phyloP scores from a whole-genome alignment of 352 stramenopile species.

The Blastocystis sp. region DNA sequence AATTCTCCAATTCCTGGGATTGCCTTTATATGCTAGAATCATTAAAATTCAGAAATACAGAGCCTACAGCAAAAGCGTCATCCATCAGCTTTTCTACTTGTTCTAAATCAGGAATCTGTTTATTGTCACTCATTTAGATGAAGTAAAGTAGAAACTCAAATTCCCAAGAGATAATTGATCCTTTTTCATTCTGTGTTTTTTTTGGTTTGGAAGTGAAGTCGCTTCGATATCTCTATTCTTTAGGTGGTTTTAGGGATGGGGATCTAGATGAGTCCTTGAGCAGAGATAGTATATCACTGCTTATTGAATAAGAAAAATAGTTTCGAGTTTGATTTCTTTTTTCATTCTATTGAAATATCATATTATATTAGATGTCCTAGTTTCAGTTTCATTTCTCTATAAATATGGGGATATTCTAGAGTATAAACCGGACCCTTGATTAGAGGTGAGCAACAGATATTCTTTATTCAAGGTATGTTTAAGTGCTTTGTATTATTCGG shows the following conservation, averaged over 20 bases:
- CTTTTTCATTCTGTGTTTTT: not conserved
- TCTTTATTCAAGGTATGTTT: not conserved
- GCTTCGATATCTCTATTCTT: not conserved
- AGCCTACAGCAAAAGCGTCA: not conserved
- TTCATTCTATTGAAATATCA: no score
- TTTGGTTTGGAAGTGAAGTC: no score
- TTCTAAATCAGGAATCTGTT: not conserved
- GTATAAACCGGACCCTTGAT: no score
- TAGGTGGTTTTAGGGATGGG: no score
- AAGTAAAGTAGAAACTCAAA: not conserved
- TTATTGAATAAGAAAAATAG: no score
- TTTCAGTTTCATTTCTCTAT: no score
- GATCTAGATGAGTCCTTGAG: no score
- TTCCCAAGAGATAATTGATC: not conserved
- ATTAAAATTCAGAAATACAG: not conserved
- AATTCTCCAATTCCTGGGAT: conserved; percentile 53
- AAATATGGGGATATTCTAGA: no score
- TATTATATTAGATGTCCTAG: no score
- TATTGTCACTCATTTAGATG: not conserved
- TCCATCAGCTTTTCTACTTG: not conserved
- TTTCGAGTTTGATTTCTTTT: no score
- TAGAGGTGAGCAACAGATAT: not conserved
- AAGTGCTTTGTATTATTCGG: not conserved
- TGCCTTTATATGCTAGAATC: not conserved
- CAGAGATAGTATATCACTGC: no score